phyloP scores from a whole-genome alignment of 169 alveolate species.

The Plasmodium vivax region DNA sequence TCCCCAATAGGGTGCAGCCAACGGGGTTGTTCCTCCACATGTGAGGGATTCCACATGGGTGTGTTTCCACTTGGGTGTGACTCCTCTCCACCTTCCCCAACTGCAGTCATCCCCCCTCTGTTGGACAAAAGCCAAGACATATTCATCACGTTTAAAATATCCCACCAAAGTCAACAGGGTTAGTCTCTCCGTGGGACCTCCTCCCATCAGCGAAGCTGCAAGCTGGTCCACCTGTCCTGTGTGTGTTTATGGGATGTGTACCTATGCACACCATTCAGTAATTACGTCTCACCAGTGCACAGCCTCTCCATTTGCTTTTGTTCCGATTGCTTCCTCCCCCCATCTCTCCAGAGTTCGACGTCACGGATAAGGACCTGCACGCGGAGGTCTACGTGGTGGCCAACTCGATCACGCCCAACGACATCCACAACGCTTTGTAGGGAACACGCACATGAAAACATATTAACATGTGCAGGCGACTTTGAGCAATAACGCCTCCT shows the following conservation, averaged over 20 bases:
- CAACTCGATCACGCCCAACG: conserved; percentile 55
- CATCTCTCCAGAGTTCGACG: conserved; percentile 21
- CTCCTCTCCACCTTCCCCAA: not conserved
- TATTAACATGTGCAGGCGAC: not conserved
- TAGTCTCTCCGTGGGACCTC: not conserved
- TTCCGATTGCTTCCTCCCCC: not conserved
- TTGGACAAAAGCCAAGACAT: conserved; percentile 60
- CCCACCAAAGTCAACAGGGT: conserved; percentile 57
- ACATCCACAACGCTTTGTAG: conserved; percentile 35
- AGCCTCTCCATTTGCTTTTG: not conserved
- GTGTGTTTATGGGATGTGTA: not conserved
- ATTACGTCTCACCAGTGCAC: not conserved
- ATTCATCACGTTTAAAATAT: conserved; percentile 33
- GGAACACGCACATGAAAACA: not conserved
- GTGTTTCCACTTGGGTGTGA: too few relatives aligned
- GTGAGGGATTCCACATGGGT: too few relatives aligned
- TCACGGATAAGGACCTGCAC: conserved; percentile 22
- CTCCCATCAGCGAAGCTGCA: not conserved
- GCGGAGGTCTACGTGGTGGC: conserved; percentile 69
- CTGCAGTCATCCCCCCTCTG: conserved; percentile 45
- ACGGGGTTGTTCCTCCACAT: too few relatives aligned
- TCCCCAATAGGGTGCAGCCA: not conserved
- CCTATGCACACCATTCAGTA: not conserved
- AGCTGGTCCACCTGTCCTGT: not conserved
- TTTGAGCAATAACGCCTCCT: not conserved